Conservation (phyloP, 805 yeast genomes). For the Ogataea trehalophila region DNA sequence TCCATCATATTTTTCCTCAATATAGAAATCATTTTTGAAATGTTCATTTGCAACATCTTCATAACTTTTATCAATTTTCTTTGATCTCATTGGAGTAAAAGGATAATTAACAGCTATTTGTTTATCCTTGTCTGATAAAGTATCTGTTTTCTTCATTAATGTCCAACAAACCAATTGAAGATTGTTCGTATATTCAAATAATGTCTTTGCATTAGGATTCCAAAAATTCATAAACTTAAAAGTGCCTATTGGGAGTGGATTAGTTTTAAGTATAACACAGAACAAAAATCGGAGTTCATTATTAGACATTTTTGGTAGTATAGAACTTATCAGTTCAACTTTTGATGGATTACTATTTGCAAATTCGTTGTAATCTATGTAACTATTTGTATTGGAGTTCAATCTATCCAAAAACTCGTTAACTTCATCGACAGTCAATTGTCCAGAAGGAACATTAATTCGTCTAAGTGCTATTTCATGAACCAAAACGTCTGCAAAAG, state of each 20-base stretch:
- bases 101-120: slow-evolving; percentile 44
- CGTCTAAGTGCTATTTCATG: slow-evolving; percentile 48
- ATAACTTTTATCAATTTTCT: slow-evolving; percentile 47
- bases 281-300: slow-evolving; percentile 46
- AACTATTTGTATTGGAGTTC: slow-evolving; percentile 21
- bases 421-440: slow-evolving; percentile 43
- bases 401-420: slow-evolving; percentile 43
- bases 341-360: not conserved
- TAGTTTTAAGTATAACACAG: slow-evolving; percentile 56
- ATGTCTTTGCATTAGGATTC: slow-evolving; percentile 74
- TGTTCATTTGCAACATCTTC: slow-evolving; percentile 40
- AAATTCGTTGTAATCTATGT: slow-evolving; percentile 9
- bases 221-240: slow-evolving; percentile 51
- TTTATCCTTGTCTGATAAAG: slow-evolving; percentile 39
- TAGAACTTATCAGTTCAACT: slow-evolving; percentile 25
- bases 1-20: slow-evolving; percentile 94
- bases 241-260: slow-evolving; percentile 56
- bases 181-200: slow-evolving; percentile 62
- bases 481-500: slow-evolving; percentile 45
- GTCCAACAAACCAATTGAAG: slow-evolving; percentile 55
- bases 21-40: slow-evolving; percentile 45
- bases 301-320: slow-evolving; percentile 46
- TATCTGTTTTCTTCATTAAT: slow-evolving; percentile 42
- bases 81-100: slow-evolving; percentile 75
- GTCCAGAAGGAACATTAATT: slow-evolving; percentile 30